phyloP scores from a whole-genome alignment of 495 filamentous ascomycete genomes.

The Chaetomium tenue region DNA sequence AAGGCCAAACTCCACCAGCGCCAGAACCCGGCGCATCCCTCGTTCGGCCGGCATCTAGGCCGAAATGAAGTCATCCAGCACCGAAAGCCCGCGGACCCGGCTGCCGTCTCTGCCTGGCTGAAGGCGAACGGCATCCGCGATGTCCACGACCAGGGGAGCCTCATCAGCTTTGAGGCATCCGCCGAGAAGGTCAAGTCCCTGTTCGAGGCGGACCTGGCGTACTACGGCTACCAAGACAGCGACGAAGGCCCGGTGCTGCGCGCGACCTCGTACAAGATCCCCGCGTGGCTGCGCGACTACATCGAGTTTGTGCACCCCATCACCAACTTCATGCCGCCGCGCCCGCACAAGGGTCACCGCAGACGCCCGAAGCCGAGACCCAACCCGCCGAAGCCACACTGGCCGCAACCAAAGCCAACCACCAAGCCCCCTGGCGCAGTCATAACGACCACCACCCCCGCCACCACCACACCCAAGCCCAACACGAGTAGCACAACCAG shows the following conservation, averaged over 20 bases:
- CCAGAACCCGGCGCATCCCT: constrained; percentile 18
- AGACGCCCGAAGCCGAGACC: constrained; percentile 11
- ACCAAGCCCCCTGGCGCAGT: neutral
- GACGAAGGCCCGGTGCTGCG: constrained; percentile 31
- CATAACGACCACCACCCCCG: neutral
- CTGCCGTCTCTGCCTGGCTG: constrained; percentile 40
- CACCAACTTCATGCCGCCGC: constrained; percentile 45
- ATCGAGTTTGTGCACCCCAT: constrained; percentile 47
- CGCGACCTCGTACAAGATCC: constrained; percentile 49
- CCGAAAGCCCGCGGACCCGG: constrained; percentile 29
- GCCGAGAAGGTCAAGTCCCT: constrained; percentile 37
- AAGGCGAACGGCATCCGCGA: constrained; percentile 32
- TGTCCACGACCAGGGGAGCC: constrained; percentile 31
- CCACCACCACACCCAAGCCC: neutral
- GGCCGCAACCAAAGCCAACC: neutral
- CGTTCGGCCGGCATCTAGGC: constrained; percentile 36
- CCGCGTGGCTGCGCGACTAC: constrained; percentile 40
- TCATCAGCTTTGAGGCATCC: constrained; percentile 38
- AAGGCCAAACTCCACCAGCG: constrained; percentile 34
- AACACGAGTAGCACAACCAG: neutral
- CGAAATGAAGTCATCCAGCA: constrained; percentile 34
- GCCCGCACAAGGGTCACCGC: constrained; percentile 4
- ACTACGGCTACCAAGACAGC: constrained; percentile 36
- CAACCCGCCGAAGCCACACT: no score
- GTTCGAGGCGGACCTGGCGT: constrained; percentile 39